A percentile compares a stretch with the other conserved stretches of the same genome.
phyloP scores from a whole-genome alignment of 306 rosid species.

The Prunus mira region DNA sequence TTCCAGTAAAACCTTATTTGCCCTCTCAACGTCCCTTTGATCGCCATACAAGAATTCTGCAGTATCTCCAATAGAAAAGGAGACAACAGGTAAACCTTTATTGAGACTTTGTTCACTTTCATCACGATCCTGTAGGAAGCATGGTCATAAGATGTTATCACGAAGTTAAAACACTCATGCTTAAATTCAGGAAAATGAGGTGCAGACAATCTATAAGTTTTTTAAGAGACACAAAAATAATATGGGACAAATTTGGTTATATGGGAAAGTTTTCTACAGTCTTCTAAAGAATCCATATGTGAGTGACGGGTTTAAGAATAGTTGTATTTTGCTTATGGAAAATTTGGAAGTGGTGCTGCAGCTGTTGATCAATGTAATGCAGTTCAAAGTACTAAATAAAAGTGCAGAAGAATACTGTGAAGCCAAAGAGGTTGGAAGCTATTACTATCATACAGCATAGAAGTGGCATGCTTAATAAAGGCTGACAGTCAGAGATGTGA shows the following conservation, averaged over 20 bases:
- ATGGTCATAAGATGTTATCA: background rate
- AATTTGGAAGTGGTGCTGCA: background rate
- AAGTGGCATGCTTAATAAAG: background rate
- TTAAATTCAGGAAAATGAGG: background rate
- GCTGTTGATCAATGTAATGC: background rate
- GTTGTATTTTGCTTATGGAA: background rate
- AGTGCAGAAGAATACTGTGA: background rate
- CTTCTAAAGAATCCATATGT: background rate
- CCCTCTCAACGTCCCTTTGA: conserved; percentile 39
- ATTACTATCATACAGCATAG: background rate
- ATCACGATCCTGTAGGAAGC: conserved; percentile 57
- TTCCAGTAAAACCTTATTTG: conserved; percentile 37
- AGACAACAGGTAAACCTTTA: conserved; percentile 57
- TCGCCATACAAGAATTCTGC: conserved; percentile 65
- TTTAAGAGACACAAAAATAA: background rate
- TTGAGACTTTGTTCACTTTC: conserved; percentile 52
- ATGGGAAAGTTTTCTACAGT: background rate
- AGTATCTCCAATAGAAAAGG: conserved; percentile 82
- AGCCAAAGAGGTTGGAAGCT: too few species aligned
- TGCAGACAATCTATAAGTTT: background rate
- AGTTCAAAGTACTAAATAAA: background rate
- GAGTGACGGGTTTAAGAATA: background rate
- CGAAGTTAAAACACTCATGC: too few species aligned
- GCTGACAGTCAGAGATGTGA: background rate
- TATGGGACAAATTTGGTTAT: background rate